Evolutionary conservation across 2,329 filamentous ascomycete species (phyloP), one percentile per base, ranked within the genome.

Genomic region (Raffaelea ambrosiae): DNA sequence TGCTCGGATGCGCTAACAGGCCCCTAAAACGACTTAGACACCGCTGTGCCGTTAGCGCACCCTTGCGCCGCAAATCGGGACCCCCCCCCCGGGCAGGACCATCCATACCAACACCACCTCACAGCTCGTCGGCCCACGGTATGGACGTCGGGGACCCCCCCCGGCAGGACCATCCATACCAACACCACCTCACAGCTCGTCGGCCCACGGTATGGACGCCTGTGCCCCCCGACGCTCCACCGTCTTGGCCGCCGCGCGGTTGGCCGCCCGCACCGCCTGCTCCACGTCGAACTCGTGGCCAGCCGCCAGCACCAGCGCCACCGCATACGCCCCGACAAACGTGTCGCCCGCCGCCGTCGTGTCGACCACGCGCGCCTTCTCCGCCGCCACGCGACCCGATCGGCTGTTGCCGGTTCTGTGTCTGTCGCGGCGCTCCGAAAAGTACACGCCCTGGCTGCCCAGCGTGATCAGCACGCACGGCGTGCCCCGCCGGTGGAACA

Each of bases 281-380:
- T 76, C 75, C 40, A 85, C 71, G 47, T 75, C 71, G 47, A 79
- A 74, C 16, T 47, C 53, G 16, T 49, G 58, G 41, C 44, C 51
- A 48, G 48, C 86, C 86, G 23, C 26, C 7, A 29, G 26, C 35
- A 85, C 7, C 35, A 85, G 74, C 47, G 81, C 77, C 22, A 93
- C 78, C 3, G 88, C 86, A 62, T 95, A 95, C 14, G 81, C 85
- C 3, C 91, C 91, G 8, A 95, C 87, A 66, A 95, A 96, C 0
- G 91, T 95, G 63, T 97, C 91, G 0, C 91, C 91, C 4, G 91
- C 91, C 1, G 86, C 91, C 7, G 91, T 97, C 1, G 91, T 97
- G 63, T 97, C 91, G 3, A 95, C 80, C 2, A 96, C 91, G 20
- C 63, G 66, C 5, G 88, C 85, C 64, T 86, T 84, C 52, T 77